Evolutionary conservation across 1,139 yeast species (phyloP), one percentile per base, ranked within the genome.

Genomic region (Pichia inconspicua): DNA sequence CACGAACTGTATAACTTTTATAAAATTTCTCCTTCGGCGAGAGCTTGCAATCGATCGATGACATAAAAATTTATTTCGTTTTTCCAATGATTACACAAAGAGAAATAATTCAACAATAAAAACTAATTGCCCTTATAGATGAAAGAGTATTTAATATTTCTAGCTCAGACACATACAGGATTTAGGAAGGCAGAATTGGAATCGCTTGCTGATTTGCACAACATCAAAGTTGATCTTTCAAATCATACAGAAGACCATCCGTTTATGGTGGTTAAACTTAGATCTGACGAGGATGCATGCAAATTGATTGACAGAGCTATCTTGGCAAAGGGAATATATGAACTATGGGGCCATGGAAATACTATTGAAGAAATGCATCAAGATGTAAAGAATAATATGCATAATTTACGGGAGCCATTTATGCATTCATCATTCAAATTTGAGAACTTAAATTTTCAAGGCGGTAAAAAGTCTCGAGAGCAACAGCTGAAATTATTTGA

Each of bases 111-210:
- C 11, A 7, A 11, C 17, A n/a, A 11, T 6, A 10, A 32, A 4
- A 10, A 1, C 8, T 8, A 11, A 10, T 8, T 8, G n/a, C 17
- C n/a, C 19, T 3, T 15, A 27, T 54, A 53, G 46, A 74, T 74
- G 78, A 74, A 72, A 65, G 73, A 75, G 50, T 92, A 88, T 64
- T 66, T 92, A 52, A 72, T 92, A 40, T 79, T 84, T 63, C 74
- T 92, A 63, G 96, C 96, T 7, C 97, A 90, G 65, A 78, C 83
- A 45, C 88, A 87, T 62, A 80, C 85, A 48, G 75, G 77, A 54
- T 92, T 92, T 66, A 74, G 98, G 46, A 65, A 67, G 43, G 87
- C 96, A 0, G 98, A 92, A 65, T 68, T 92, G 40, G 89, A 84
- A 60, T 84, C 97, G 0, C 66, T 92, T 44, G 97, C 97, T 0